Base-by-base conservation (phyloP, 441 rosid genomes). In the Gossypium lobatum region DNA sequence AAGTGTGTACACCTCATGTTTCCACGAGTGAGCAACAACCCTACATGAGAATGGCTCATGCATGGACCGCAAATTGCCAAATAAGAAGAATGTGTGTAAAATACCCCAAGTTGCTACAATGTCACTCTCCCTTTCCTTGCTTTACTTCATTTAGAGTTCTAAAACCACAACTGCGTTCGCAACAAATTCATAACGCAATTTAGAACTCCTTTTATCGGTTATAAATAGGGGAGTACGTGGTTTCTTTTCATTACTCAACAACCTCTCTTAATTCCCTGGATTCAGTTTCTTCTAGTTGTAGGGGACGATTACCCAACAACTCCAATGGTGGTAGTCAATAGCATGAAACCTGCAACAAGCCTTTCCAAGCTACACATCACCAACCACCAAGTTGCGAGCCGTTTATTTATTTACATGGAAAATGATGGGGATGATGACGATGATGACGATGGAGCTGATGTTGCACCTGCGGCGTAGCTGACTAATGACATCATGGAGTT, bases 391-490 rank as follows among this genome's bases (percentile, higher is more conserved):
- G 37, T 21, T 14, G 55, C 66, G 2, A 20, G 39, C 42, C 26
- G 3, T 42, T 42, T 34, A 16, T 58, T 57, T 26, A 31, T 28
- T 26, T 68, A 68, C 39, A 23, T 1, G 6, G 74, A 71, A 21
- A 11, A 39, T n/a, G 66, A 71, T 3, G 65, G 54, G 7, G 74
- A 58, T 6, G 74, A 57, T 5, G 74, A 71, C 14, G 74, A 71
- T 9, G 74, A 71, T 0, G 74, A 71, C 1, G 74, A 71, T 23
- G 37, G 37, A 34, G 64, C 37, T 11, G 65, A 71, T 4, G 74
- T 71, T 8, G 74, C 74, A 14, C 74, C 74, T 8, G 74, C 66
- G 14, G 74, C 74, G 3, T 71, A 71, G 53, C 52, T 26, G 14
- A 26, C 55, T 45, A 14, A 6, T 70, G 28, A 28, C 60, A 11